Percentiles rank a stretch among this genome's conserved stretches.
phyloP scores from a whole-genome alignment of 805 yeast genomes.

The Ogataea pignaliae region DNA sequence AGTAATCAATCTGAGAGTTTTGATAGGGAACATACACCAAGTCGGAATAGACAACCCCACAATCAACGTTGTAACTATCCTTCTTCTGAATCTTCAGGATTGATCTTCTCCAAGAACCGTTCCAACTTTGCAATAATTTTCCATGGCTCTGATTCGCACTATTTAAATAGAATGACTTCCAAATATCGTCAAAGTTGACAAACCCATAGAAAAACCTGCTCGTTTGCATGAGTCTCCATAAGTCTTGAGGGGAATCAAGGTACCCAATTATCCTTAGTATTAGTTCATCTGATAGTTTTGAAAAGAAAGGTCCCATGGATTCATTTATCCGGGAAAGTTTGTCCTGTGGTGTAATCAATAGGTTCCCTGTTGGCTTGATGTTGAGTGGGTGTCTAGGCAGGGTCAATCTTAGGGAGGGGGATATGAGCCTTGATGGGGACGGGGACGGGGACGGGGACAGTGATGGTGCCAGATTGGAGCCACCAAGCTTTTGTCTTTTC shows the following conservation, averaged over 20 bases:
- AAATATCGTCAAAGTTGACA: conserved; percentile 70
- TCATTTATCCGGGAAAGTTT: conserved; percentile 17
- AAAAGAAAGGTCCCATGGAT: conserved; percentile 50
- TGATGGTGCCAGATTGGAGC: too few relatives aligned
- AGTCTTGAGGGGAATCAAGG: conserved; percentile 42
- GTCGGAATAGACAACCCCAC: conserved; percentile 65
- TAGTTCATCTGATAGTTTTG: conserved; percentile 57
- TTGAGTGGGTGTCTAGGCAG: conserved; percentile 62
- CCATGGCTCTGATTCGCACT: conserved; percentile 14
- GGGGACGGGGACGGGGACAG: not conserved
- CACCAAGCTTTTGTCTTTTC: not conserved
- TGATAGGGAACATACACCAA: conserved; percentile 78
- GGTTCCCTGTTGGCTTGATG: conserved; percentile 73
- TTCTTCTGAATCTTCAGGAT: conserved; percentile 34
- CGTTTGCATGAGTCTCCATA: conserved; percentile 49
- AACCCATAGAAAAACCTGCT: conserved; percentile 72
- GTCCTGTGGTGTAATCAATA: conserved; percentile 18
- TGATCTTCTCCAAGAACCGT: conserved; percentile 78
- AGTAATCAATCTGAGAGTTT: conserved; percentile 67
- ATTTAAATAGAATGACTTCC: conserved; percentile 59
- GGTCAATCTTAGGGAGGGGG: conserved; percentile 18
- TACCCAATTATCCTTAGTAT: conserved; percentile 48
- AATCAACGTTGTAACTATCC: conserved; percentile 41
- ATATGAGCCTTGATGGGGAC: conserved; percentile 10
- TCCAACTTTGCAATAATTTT: conserved; percentile 44